phyloP scores from a whole-genome alignment of 2,329 filamentous ascomycete species.

The Calonectria fujianensis region DNA sequence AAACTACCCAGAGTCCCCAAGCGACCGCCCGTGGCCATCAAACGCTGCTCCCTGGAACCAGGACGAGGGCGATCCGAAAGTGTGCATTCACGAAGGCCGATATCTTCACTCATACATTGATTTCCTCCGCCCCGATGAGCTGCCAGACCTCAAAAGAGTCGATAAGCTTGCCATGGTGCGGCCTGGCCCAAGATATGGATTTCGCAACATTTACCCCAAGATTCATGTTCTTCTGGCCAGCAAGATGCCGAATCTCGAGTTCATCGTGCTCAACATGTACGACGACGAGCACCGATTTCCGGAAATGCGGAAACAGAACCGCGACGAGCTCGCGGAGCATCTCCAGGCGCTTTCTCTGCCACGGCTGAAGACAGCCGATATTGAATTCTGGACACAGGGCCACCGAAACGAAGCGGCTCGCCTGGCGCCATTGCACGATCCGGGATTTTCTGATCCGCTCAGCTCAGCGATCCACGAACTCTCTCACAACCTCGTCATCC shows the following conservation, averaged over 20 bases:
- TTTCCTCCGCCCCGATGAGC: slow-evolving; percentile 2
- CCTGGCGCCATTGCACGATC: neutral
- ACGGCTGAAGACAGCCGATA: slow-evolving; percentile 1
- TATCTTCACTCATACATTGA: slow-evolving; percentile 37
- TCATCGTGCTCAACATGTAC: slow-evolving; percentile 13
- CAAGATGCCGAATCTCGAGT: slow-evolving; percentile 37
- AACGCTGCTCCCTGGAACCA: neutral
- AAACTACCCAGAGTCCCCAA: slow-evolving; percentile 30
- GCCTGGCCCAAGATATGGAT: neutral
- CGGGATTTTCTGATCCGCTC: slow-evolving; percentile 13
- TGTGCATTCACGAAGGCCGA: slow-evolving; percentile 34
- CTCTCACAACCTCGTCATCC: slow-evolving; percentile 27
- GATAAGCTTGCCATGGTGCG: slow-evolving; percentile 13
- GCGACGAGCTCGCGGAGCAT: slow-evolving; percentile 21
- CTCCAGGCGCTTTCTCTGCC: slow-evolving; percentile 22
- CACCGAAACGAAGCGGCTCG: slow-evolving; percentile 2
- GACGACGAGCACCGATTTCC: slow-evolving; percentile 34
- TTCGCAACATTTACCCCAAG: slow-evolving; percentile 31
- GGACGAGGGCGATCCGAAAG: neutral
- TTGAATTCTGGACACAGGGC: slow-evolving; percentile 26
- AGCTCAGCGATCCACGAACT: slow-evolving; percentile 29
- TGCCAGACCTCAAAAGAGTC: slow-evolving; percentile 22
- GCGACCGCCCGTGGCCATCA: slow-evolving; percentile 28
- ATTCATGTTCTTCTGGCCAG: slow-evolving; percentile 31
- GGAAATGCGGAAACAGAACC: slow-evolving; percentile 8